phyloP scores from a whole-genome alignment of 2,329 filamentous ascomycete species.

The Sphaerulina populicola region DNA sequence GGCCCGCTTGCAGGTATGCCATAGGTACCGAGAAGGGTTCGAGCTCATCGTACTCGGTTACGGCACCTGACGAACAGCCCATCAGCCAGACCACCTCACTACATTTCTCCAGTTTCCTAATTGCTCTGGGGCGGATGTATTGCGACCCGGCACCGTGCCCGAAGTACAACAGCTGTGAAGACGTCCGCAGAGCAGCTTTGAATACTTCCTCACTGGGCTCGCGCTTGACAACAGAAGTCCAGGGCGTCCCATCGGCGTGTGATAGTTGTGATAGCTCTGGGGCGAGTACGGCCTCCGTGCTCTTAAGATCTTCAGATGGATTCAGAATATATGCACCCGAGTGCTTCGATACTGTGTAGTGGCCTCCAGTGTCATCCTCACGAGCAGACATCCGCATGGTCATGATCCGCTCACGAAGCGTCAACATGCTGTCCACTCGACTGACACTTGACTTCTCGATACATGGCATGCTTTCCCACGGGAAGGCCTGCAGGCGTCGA shows the following conservation, averaged over 20 bases:
- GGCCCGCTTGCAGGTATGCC: slow-evolving; percentile 81
- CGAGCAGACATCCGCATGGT: slow-evolving; percentile 38
- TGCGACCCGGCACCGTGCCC: slow-evolving; percentile 92
- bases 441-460: slow-evolving; percentile 72
- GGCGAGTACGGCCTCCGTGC: slow-evolving; percentile 69
- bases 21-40: slow-evolving; percentile 85
- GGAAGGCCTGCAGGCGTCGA: slow-evolving; percentile 81
- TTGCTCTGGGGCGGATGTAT: slow-evolving; percentile 77
- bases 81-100: slow-evolving; percentile 63
- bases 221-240: slow-evolving; percentile 61
- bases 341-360: slow-evolving; percentile 43
- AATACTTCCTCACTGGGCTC: slow-evolving; percentile 72
- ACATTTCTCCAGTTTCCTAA: slow-evolving; percentile 56
- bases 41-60: slow-evolving; percentile 75
- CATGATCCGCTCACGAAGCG: slow-evolving; percentile 66
- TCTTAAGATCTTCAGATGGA: slow-evolving; percentile 71
- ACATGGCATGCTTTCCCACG: slow-evolving; percentile 92
- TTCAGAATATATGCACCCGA: slow-evolving; percentile 78
- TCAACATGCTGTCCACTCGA: slow-evolving; percentile 76
- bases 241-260: slow-evolving; percentile 35
- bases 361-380: neutral
- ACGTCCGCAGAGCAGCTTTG: slow-evolving; percentile 54
- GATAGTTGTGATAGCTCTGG: slow-evolving; percentile 48
- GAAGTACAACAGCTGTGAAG: slow-evolving; percentile 80
- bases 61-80: slow-evolving; percentile 80